Evolutionary conservation across 2,329 filamentous ascomycete genomes (phyloP).

Genomic region (Nothophoma quercina): DNA sequence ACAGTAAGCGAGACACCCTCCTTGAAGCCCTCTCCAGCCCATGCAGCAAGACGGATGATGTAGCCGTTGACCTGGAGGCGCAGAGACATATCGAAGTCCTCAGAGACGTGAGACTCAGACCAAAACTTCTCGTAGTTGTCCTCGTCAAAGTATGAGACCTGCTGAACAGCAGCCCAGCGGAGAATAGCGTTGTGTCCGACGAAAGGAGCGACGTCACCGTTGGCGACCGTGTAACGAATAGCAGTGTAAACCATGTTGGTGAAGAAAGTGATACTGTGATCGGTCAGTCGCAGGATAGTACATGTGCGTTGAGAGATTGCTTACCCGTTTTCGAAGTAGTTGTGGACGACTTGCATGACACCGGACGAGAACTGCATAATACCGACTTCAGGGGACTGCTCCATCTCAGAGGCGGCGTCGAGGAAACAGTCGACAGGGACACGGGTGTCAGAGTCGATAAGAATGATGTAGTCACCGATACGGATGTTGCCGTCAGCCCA

Average conservation of each 20-base stretch:
- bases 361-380: conserved; percentile 78
- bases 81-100: conserved; percentile 77
- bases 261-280: conserved; percentile 70
- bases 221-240: conserved; percentile 72
- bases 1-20: conserved; percentile 75
- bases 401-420: conserved; percentile 80
- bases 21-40: conserved; percentile 73
- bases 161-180: conserved; percentile 70
- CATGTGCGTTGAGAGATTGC: neutral
- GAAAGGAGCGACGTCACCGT: conserved; percentile 74
- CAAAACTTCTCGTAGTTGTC: conserved; percentile 72
- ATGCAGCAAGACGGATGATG: conserved; percentile 71
- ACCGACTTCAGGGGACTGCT: conserved; percentile 77
- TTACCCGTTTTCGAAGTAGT: conserved; percentile 71
- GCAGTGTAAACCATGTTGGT: conserved; percentile 77
- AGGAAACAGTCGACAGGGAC: conserved; percentile 78
- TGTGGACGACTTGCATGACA: conserved; percentile 75
- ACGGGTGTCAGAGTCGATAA: conserved; percentile 79
- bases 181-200: conserved; percentile 79
- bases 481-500: conserved; percentile 87
- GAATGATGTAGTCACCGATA: conserved; percentile 78
- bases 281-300: neutral
- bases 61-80: conserved; percentile 73
- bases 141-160: conserved; percentile 62
- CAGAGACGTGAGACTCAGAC: conserved; percentile 76